These are phyloP conservation scores for Ascochyta viciae-villosae DNA, from an alignment of 2,329 filamentous ascomycete genomes.

Conservation along the genomic window DNA sequence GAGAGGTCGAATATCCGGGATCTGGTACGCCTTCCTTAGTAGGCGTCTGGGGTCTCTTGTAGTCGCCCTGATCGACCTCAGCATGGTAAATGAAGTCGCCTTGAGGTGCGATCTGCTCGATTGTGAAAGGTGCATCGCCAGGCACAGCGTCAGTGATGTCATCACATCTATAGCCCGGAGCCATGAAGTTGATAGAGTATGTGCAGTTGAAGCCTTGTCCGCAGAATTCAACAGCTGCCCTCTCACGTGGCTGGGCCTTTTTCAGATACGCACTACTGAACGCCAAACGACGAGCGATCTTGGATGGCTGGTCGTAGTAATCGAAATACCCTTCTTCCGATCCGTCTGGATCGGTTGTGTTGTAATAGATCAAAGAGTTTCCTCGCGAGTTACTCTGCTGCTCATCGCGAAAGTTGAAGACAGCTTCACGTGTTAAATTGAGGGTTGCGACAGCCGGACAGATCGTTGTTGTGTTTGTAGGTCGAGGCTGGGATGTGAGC, in stretches of 20 bases:
- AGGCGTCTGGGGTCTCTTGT: constrained; percentile 37
- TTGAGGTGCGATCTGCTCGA: constrained; percentile 39
- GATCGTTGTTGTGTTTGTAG: constrained; percentile 20
- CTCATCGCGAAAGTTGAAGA: constrained; percentile 41
- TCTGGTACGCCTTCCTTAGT: constrained; percentile 32
- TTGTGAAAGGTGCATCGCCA: constrained; percentile 36
- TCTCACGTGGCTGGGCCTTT: constrained; percentile 34
- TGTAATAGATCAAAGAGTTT: constrained; percentile 41
- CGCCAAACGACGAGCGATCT: constrained; percentile 40
- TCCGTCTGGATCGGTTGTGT: constrained; percentile 42
- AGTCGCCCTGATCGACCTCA: constrained; percentile 42
- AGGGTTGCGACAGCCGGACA: constrained; percentile 39
- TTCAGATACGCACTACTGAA: constrained; percentile 45
- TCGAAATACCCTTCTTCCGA: constrained; percentile 39
- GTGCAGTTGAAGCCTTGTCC: constrained; percentile 48
- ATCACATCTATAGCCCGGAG: constrained; percentile 48
- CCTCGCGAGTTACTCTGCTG: constrained; percentile 26
- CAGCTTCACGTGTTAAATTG: constrained; percentile 42
- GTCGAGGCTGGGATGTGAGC: constrained; percentile 41
- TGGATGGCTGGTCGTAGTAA: constrained; percentile 49
- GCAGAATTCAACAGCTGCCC: constrained; percentile 37
- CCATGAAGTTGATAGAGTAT: constrained; percentile 43
- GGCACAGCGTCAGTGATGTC: constrained; percentile 27
- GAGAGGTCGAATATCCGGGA: constrained; percentile 34
- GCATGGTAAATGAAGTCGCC: constrained; percentile 42